Base-by-base conservation (phyloP, 1,284 basidiomycete genomes). In the Trichosporon inkin region DNA sequence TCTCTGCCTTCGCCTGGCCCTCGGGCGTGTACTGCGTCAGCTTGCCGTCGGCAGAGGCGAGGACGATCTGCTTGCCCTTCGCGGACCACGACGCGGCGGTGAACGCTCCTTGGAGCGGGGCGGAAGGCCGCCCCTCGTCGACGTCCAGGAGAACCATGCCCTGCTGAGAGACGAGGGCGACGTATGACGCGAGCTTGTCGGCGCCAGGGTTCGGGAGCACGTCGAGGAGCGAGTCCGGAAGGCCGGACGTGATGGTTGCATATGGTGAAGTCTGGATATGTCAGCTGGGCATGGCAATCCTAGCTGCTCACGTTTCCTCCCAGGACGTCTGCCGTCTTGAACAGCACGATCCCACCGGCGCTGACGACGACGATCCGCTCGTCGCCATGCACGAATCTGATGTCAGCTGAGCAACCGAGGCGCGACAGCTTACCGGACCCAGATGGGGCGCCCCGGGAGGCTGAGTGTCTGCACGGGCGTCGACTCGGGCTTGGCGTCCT, bases 41-140 rank as follows among this genome's bases (percentile, higher is more conserved):
- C 40, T 70, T 71, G 22, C 82, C 82, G 3, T 71, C 61, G 1
- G 69, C 64, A 2, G 75, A 73, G 13, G 82, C 82, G 5, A 81
- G 68, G 2, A 80, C 80, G n/a, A 84, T 69, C 67, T 83, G 82
- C 71, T 83, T 84, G 44, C 83, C 83, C 66, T 81, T 82, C 22
- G 79, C 80, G 2, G 81, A 82, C 83, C 83, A 84, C 66, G 78
- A 79, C 2, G 78, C 78, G 34, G 69, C 63, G 4, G 76, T 73
- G 62, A 75, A 75, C 1, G 68, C 61, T 5, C 73, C 76, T 3
- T 65, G 24, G 8, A 75, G 32, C 0, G 71, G 68, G 0, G 60
- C 56, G 3, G 68, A 57, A 4, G 71, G 47, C 58, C 67, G 36
- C 40, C 67, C 35, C 56, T 64, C 39, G 60, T 70, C 68, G 53